Evolutionary conservation across 1,139 yeast species (phyloP).

Genomic region (Waltiozyma sp.): DNA sequence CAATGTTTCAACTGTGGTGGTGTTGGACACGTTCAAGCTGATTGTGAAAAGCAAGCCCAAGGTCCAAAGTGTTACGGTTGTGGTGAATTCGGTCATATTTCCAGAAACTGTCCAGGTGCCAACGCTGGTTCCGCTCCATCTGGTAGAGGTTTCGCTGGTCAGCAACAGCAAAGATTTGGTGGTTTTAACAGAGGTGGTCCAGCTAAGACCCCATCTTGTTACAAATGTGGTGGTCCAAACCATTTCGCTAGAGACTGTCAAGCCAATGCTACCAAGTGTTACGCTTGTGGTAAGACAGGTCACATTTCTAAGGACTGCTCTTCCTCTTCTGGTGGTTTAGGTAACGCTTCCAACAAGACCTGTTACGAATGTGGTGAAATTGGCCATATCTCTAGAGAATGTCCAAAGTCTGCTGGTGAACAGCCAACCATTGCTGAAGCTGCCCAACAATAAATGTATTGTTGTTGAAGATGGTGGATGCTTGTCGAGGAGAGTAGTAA

Average conservation of each 20-base stretch:
- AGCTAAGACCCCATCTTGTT: slow-evolving; percentile 50
- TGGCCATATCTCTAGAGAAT: slow-evolving; percentile 85
- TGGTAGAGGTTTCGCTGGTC: background rate
- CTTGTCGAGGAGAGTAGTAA: background rate
- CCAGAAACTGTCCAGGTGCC: slow-evolving; percentile 47
- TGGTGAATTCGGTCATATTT: slow-evolving; percentile 76
- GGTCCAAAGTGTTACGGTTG: slow-evolving; percentile 68
- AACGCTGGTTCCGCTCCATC: slow-evolving; percentile 5
- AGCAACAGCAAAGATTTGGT: slow-evolving; percentile 19
- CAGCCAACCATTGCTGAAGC: background rate
- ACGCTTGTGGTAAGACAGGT: slow-evolving; percentile 85
- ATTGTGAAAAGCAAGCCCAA: slow-evolving; percentile 45
- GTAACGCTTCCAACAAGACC: slow-evolving; percentile 35
- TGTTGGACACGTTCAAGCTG: slow-evolving; percentile 65
- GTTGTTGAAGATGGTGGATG: background rate
- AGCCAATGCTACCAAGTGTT: slow-evolving; percentile 69
- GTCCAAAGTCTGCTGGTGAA: slow-evolving; percentile 28
- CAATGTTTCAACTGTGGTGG: slow-evolving; percentile 82
- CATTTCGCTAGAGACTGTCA: slow-evolving; percentile 89
- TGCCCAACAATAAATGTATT: background rate
- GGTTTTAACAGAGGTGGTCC: slow-evolving; percentile 14
- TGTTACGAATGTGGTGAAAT: slow-evolving; percentile 85
- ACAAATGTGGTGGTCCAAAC: slow-evolving; percentile 90
- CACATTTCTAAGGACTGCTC: slow-evolving; percentile 82
- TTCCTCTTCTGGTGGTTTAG: slow-evolving; percentile 31